phyloP scores from a whole-genome alignment of 2,329 filamentous ascomycete species.

The Diaporthe aspalathi region DNA sequence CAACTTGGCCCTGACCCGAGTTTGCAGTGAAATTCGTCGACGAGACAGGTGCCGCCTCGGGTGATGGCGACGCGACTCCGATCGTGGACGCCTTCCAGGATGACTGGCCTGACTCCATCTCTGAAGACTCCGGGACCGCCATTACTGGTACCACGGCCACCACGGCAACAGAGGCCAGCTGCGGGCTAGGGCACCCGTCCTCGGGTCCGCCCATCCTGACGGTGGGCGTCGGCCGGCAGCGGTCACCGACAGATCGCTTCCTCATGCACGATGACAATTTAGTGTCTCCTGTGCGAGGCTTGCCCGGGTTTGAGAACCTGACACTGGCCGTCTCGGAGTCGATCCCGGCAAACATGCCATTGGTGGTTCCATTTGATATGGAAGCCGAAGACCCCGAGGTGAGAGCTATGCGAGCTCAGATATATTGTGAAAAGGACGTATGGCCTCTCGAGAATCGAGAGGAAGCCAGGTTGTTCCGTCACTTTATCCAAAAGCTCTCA shows the following conservation, averaged over 20 bases:
- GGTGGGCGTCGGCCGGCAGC: conserved; percentile 8
- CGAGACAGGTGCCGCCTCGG: conserved; percentile 40
- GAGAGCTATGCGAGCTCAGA: conserved; percentile 34
- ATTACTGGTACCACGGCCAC: conserved; percentile 26
- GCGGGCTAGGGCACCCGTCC: conserved; percentile 19
- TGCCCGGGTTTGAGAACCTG: conserved; percentile 33
- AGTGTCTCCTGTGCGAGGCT: conserved; percentile 19
- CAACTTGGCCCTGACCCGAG: conserved; percentile 8
- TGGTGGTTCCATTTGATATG: conserved; percentile 27
- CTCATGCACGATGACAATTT: conserved; percentile 43
- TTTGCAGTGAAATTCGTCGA: conserved; percentile 46
- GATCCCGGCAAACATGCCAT: conserved; percentile 23
- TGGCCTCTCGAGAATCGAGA: conserved; percentile 46
- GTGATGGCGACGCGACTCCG: conserved; percentile 30
- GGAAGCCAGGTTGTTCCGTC: conserved; percentile 48
- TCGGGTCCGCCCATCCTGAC: conserved; percentile 25
- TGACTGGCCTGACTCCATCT: conserved; percentile 38
- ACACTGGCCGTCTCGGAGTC: conserved; percentile 26
- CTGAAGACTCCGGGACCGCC: conserved; percentile 34
- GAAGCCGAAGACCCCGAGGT: conserved; percentile 36
- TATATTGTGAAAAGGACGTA: conserved; percentile 43
- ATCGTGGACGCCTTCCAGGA: conserved; percentile 29
- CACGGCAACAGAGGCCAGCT: conserved; percentile 24
- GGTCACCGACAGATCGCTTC: conserved; percentile 47
- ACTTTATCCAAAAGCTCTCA: conserved; percentile 50